Evolutionary conservation across 345 rosid species (phyloP).

Genomic region (Eucalyptus marginata): DNA sequence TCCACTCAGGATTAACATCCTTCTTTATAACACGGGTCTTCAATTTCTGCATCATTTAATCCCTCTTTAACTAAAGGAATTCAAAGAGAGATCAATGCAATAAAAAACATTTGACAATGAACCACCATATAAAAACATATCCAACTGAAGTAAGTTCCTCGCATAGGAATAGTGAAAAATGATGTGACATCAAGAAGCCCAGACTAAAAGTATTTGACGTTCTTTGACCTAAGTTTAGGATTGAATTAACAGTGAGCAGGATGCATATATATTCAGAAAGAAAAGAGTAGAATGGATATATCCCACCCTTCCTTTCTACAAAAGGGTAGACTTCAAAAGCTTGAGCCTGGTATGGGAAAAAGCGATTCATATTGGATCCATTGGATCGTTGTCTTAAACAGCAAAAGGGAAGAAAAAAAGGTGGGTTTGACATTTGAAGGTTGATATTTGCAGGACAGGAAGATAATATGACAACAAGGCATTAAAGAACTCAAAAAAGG

Average conservation of each 20-base stretch:
- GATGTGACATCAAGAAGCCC: neutral
- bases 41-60: constrained; percentile 38
- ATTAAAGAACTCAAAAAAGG: neutral
- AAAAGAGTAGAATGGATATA: neutral
- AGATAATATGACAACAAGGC: neutral
- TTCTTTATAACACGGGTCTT: constrained; percentile 80
- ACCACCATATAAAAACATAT: neutral
- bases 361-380: neutral
- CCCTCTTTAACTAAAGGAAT: neutral
- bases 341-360: neutral
- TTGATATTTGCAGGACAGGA: neutral
- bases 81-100: neutral
- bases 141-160: neutral
- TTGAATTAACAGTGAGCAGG: neutral
- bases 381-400: neutral
- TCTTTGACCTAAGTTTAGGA: neutral
- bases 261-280: neutral
- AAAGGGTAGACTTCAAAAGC: neutral
- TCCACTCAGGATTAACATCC: constrained; percentile 87
- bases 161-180: neutral
- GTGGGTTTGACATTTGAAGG: neutral
- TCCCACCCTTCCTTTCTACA: neutral
- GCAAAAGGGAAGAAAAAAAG: neutral
- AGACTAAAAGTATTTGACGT: neutral
- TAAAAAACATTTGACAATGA: neutral